phyloP scores from a whole-genome alignment of 163 green algal genomes.

The Scenedesmus sp. region DNA sequence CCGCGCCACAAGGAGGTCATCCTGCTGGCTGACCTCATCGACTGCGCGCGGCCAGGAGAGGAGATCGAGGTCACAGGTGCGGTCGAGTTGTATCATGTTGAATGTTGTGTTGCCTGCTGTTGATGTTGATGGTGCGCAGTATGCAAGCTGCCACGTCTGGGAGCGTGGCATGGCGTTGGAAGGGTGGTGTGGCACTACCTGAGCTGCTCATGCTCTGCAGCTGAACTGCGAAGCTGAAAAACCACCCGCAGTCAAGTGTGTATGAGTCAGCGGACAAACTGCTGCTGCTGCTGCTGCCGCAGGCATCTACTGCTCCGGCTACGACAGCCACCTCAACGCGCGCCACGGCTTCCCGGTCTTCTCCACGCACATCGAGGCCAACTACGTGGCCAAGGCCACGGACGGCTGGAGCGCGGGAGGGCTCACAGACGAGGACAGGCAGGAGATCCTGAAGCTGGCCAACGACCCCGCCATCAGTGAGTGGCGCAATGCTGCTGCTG shows the following conservation, averaged over 20 bases:
- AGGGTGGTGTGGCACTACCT: no score
- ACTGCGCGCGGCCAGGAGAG: conserved; percentile 93
- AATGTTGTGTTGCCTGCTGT: background rate
- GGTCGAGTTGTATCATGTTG: no score
- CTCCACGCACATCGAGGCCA: conserved; percentile 95
- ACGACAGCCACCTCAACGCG: conserved; percentile 90
- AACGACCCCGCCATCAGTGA: conserved; percentile 68
- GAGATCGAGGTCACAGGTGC: conserved; percentile 92
- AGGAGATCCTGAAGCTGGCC: conserved; percentile 85
- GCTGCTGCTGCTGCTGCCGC: conserved; percentile 31
- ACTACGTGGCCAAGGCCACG: conserved; percentile 78
- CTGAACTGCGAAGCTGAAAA: no score
- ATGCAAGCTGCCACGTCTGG: background rate
- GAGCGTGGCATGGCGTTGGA: background rate
- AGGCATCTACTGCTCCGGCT: conserved; percentile 95
- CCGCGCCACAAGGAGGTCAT: conserved; percentile 98
- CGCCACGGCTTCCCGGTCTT: conserved; percentile 98
- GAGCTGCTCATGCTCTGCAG: no score
- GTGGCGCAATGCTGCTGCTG: conserved; percentile 21
- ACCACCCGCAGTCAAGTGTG: no score
- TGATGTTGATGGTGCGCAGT: background rate
- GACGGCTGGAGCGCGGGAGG: conserved; percentile 83
- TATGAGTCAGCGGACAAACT: no score
- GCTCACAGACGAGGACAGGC: conserved; percentile 96
- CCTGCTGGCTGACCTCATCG: conserved; percentile 97